Conservation (phyloP, 2,329 filamentous ascomycete species). For the Ophiosphaerella korrae region DNA sequence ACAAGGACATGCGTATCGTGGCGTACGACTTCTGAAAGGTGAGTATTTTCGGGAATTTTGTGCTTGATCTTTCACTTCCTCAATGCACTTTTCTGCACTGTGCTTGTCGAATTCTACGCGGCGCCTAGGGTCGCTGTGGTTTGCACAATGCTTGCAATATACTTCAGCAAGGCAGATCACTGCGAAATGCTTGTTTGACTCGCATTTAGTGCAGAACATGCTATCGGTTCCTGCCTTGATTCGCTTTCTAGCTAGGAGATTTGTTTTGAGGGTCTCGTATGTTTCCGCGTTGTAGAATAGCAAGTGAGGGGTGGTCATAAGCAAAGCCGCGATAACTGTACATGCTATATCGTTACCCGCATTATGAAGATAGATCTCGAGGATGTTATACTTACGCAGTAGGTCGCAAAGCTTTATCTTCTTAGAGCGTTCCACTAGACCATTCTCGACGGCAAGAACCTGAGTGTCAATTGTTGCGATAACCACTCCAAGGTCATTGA, state of each 20-base stretch:
- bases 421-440: not conserved
- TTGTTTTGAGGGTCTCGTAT: not conserved
- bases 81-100: not conserved
- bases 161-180: not conserved
- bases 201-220: not conserved
- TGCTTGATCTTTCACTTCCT: not conserved
- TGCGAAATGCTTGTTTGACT: not conserved
- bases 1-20: constrained; percentile 5
- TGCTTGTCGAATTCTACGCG: not conserved
- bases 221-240: not conserved
- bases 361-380: constrained; percentile 17
- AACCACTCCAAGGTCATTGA: constrained; percentile 11
- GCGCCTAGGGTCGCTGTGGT: no score
- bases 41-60: not conserved
- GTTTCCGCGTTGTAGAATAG: not conserved
- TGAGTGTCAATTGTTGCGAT: constrained; percentile 27
- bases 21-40: not conserved
- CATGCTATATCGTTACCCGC: constrained; percentile 19
- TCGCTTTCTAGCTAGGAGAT: not conserved
- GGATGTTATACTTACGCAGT: constrained; percentile 1
- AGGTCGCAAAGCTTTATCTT: constrained; percentile 8
- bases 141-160: not conserved
- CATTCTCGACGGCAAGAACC: constrained; percentile 16
- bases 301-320: not conserved
- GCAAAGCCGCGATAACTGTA: constrained; percentile 13